Evolutionary conservation across 768 basidiomycete species (phyloP).

Genomic region (Russula griseocarnosa): DNA sequence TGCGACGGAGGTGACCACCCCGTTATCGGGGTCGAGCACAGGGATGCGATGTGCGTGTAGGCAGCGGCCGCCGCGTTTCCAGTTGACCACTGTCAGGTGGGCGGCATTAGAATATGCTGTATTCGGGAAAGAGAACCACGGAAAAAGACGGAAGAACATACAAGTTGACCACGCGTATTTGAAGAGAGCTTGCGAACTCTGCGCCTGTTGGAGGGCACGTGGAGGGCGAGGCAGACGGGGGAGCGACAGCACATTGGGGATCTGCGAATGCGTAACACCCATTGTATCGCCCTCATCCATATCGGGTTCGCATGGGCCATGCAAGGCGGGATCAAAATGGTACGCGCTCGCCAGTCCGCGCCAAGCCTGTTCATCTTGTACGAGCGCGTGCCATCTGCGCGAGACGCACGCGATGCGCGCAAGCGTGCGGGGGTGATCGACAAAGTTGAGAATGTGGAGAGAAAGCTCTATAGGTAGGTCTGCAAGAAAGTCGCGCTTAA

Average conservation of each 20-base stretch:
- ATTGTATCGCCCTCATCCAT: conserved; percentile 13
- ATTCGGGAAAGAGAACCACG: background rate
- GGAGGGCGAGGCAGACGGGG: conserved; percentile 11
- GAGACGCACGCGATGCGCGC: conserved; percentile 24
- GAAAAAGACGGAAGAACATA: conserved; percentile 4
- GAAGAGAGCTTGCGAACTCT: conserved; percentile 19
- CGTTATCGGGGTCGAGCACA: conserved; percentile 41
- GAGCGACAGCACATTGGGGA: background rate
- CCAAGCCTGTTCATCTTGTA: conserved; percentile 25
- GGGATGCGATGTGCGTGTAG: conserved; percentile 29
- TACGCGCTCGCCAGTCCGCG: conserved; percentile 16
- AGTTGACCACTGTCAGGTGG: conserved; percentile 27
- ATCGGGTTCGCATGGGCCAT: conserved; percentile 15
- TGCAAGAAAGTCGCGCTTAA: conserved; percentile 28
- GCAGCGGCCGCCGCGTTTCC: conserved; percentile 27
- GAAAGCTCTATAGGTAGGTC: conserved; percentile 27
- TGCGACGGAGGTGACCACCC: conserved; percentile 83
- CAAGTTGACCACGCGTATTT: conserved; percentile 26
- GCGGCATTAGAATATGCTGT: background rate
- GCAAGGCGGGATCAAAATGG: conserved; percentile 17
- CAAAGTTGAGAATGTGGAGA: conserved; percentile 25
- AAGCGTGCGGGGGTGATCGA: conserved; percentile 26
- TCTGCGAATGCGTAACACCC: conserved; percentile 1
- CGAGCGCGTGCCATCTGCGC: conserved; percentile 27
- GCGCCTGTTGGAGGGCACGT: background rate